Conservation (phyloP, 805 yeast species). For the Metschnikowia orientalis region DNA sequence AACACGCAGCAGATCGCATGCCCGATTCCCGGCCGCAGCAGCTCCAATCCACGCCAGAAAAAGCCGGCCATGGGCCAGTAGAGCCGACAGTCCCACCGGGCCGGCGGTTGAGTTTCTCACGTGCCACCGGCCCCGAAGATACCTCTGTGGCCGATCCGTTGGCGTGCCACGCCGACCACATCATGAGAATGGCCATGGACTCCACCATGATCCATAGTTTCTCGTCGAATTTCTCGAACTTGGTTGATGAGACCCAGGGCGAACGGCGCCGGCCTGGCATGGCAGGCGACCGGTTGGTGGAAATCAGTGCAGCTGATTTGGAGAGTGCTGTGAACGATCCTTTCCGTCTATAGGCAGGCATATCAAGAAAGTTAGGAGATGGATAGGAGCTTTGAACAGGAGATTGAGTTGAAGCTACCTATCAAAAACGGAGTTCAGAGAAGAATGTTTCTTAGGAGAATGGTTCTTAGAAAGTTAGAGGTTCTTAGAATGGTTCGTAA, state of each 20-base stretch:
- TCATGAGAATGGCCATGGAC: constrained; percentile 45
- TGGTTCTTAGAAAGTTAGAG: too few relatives aligned
- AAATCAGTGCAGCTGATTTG: constrained; percentile 37
- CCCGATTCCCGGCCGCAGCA: constrained; percentile 2
- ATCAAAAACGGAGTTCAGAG: too few relatives aligned
- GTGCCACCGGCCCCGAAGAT: too few relatives aligned
- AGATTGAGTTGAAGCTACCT: neutral
- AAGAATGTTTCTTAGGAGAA: too few relatives aligned
- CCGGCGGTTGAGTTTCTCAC: constrained; percentile 1
- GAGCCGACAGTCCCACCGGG: too few relatives aligned
- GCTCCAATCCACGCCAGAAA: neutral
- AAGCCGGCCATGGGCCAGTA: neutral
- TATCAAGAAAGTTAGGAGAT: too few relatives aligned
- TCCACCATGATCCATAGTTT: constrained; percentile 44
- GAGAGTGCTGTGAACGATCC: constrained; percentile 28
- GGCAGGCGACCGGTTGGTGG: constrained; percentile 20
- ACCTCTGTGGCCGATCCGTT: constrained; percentile 32
- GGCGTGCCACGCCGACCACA: constrained; percentile 45
- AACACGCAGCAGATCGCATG: neutral
- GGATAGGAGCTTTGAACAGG: too few relatives aligned
- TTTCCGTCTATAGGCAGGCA: constrained; percentile 3
- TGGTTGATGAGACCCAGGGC: constrained; percentile 30
- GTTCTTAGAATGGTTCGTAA: too few relatives aligned
- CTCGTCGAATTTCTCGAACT: constrained; percentile 31
- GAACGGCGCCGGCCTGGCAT: constrained; percentile 8